These are phyloP conservation scores for Penicillium sp. DNA, from an alignment of 2,329 filamentous ascomycete genomes.

Conservation along the genomic window DNA sequence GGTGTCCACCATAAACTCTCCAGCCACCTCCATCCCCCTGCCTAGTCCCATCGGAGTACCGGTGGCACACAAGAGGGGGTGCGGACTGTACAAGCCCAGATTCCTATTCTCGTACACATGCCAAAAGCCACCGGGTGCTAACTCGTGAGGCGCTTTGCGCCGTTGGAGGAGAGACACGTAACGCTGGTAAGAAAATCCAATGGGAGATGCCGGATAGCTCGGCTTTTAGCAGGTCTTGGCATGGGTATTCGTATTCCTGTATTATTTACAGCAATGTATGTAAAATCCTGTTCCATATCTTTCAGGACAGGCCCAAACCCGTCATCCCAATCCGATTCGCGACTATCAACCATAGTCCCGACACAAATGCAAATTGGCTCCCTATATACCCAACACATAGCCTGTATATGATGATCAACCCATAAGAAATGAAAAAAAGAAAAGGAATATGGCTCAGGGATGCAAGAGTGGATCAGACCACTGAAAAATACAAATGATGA, in stretches of 20 bases:
- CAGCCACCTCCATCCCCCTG: not conserved
- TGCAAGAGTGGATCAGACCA: constrained; percentile 1
- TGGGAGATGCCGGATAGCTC: constrained; percentile 7
- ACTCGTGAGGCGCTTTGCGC: not conserved
- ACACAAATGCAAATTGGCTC: constrained; percentile 1
- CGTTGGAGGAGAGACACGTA: not conserved
- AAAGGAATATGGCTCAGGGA: constrained; percentile 3
- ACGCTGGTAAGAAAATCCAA: not conserved
- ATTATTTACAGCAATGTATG: not conserved
- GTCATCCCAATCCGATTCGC: not conserved
- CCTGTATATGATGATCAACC: not conserved
- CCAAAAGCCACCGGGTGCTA: not conserved
- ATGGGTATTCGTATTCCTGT: constrained; percentile 16
- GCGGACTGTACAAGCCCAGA: not conserved
- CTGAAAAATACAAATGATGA: constrained; percentile 1
- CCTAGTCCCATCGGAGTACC: not conserved
- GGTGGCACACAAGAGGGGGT: not conserved
- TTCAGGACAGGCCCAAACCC: not conserved
- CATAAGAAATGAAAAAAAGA: not conserved
- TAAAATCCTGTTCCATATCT: not conserved
- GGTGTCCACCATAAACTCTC: not conserved
- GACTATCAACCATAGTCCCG: not conserved
- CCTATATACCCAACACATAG: constrained; percentile 1
- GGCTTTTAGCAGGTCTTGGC: constrained; percentile 11
- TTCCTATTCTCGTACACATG: not conserved